These are phyloP conservation scores for Cercospora beticola DNA, from an alignment of 2,329 filamentous ascomycete genomes.

Conservation along the genomic window DNA sequence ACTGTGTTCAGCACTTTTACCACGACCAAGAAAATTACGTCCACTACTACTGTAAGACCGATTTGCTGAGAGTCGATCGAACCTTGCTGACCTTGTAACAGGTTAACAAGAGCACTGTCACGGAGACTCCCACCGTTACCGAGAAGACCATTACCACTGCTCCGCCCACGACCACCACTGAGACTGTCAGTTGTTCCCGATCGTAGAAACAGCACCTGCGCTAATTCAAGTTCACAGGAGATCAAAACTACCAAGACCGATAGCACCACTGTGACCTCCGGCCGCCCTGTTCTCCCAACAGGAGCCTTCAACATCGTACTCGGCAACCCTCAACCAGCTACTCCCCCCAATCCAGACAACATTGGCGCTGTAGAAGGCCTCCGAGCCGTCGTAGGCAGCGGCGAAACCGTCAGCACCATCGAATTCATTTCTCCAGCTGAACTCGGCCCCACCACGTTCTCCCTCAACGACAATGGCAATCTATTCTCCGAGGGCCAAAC, in stretches of 20 bases:
- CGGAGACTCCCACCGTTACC: not conserved
- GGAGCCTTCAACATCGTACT: conserved; percentile 8
- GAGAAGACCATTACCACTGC: not conserved
- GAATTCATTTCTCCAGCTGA: not conserved
- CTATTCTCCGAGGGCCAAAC: not conserved
- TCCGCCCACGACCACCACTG: not conserved
- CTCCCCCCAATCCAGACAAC: not conserved
- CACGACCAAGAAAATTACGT: not conserved
- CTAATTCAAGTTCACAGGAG: not conserved
- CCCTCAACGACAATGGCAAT: not conserved
- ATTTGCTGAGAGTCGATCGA: not conserved
- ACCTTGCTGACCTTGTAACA: not conserved
- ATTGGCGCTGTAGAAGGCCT: not conserved
- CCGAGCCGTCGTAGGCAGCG: not conserved
- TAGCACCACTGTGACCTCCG: not conserved
- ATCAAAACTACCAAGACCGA: not conserved
- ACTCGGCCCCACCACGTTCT: not conserved
- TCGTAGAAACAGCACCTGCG: no score
- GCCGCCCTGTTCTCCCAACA: not conserved
- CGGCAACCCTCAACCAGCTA: not conserved
- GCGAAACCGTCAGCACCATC: not conserved
- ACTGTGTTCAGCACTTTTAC: not conserved
- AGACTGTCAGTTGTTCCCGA: not conserved
- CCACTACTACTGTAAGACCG: not conserved
- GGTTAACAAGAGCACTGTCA: not conserved